Conservation (phyloP, 2,329 filamentous ascomycete species). For the Neofusicoccum sp. region DNA sequence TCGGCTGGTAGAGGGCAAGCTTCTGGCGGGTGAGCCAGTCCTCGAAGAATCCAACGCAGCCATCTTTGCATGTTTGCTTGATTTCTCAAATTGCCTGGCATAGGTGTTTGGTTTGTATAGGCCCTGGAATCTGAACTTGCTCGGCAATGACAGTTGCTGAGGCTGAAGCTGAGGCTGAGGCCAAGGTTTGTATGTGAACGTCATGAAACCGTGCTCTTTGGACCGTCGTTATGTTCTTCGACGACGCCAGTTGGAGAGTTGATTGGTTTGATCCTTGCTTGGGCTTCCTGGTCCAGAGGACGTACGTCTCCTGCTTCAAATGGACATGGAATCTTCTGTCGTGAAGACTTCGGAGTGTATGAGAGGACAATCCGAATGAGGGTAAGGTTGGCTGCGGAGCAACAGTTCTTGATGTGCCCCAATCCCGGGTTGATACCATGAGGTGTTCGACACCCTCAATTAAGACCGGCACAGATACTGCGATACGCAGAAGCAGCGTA, state of each 20-base stretch:
- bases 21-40: not conserved
- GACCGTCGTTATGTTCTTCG: not conserved
- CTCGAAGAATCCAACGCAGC: not conserved
- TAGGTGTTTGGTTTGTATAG: not conserved
- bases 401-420: not conserved
- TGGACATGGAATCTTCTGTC: conserved; percentile 3
- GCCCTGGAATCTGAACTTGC: not conserved
- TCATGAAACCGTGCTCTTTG: not conserved
- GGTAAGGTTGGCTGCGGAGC: not conserved
- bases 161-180: not conserved
- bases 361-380: not conserved
- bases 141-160: not conserved
- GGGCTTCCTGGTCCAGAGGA: not conserved
- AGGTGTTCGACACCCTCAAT: not conserved
- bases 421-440: not conserved
- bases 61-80: not conserved
- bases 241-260: not conserved
- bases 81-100: not conserved
- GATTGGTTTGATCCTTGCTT: not conserved
- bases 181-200: not conserved
- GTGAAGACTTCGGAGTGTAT: not conserved
- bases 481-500: not conserved
- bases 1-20: not conserved
- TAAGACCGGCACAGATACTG: not conserved
- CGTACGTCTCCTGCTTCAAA: not conserved